Evolutionary conservation across 768 basidiomycete species (phyloP), one percentile per base, ranked within the genome.

Genomic region (Tricholoma terreum): DNA sequence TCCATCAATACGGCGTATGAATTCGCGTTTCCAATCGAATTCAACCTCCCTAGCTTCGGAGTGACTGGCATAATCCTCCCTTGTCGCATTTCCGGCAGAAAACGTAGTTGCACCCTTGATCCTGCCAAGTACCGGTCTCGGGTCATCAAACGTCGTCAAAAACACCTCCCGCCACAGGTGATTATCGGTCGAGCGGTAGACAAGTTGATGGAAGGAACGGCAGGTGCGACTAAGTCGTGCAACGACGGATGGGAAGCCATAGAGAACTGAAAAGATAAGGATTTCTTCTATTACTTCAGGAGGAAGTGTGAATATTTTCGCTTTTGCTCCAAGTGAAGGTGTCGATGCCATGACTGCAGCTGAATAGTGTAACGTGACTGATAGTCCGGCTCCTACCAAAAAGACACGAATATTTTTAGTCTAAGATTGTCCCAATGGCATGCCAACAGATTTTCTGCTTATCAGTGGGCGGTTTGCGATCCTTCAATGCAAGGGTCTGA

Each of bases 71-170:
- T 42, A 2, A 15, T 22, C 45, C 1, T 22, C 51, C 11, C 54
- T 50, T 42, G 50, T 9, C n/a, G 55, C 40, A 12, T 58, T 59
- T 22, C 35, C 21, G 7, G 59, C 52, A 8, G 52, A 55, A 35
- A 33, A 22, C 0, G 42, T n/a, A 9, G 58, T 58, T 12, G 54
- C 54, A 21, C 30, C 19, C 15, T 35, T 34, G 21, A 62, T 21
- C 27, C 54, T 52, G 31, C 40, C 43, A 27, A 62, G 43, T 3
- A 70, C 59, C 10, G 65, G 62, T 31, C 80, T 68, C 0, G 82
- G 82, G 55, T 83, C 80, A 55, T 83, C 82, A 65, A 81, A 84
- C 1, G 68, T 70, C 1, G 72, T 65, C 21, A 83, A 72, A 63
- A 78, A 84, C 31, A 82, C 68, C 35, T 75, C 71, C 22, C 79